A percentile compares a stretch with the other conserved stretches of the same genome.
Evolutionary conservation across 2,329 filamentous ascomycete species (phyloP).

Genomic region (Pseudocercospora fuligena): DNA sequence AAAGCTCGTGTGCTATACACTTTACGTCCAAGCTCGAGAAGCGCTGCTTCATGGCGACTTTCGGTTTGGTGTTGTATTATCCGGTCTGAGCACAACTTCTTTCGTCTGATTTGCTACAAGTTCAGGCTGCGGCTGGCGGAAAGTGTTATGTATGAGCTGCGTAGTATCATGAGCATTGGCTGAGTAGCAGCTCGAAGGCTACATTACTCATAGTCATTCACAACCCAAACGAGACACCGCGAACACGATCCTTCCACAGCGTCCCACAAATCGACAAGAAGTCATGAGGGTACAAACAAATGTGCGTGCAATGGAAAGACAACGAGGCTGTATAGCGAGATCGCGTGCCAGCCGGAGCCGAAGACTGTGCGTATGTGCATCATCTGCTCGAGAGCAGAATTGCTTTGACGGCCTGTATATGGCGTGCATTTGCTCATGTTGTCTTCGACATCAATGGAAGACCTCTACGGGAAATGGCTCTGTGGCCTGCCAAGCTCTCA

Average conservation of each 20-base stretch:
- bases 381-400: not conserved
- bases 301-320: too few relatives aligned
- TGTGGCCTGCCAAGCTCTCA: too few relatives aligned
- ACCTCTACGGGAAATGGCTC: too few relatives aligned
- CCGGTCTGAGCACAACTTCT: not conserved
- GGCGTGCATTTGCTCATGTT: not conserved
- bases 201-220: not conserved
- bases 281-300: not conserved
- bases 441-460: too few relatives aligned
- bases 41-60: slow-evolving; percentile 70
- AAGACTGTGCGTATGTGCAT: not conserved
- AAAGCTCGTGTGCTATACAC: slow-evolving; percentile 92
- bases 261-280: not conserved
- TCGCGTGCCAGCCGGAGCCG: too few relatives aligned
- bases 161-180: too few relatives aligned
- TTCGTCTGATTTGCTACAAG: not conserved
- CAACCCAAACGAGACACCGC: not conserved
- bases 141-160: too few relatives aligned
- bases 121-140: too few relatives aligned
- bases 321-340: too few relatives aligned
- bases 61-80: not conserved
- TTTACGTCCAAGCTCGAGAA: slow-evolving; percentile 81
- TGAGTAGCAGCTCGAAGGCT: too few relatives aligned
- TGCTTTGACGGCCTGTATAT: not conserved
- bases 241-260: not conserved